Evolutionary conservation across 441 rosid species (phyloP).

Genomic region (Sinapis alba): DNA sequence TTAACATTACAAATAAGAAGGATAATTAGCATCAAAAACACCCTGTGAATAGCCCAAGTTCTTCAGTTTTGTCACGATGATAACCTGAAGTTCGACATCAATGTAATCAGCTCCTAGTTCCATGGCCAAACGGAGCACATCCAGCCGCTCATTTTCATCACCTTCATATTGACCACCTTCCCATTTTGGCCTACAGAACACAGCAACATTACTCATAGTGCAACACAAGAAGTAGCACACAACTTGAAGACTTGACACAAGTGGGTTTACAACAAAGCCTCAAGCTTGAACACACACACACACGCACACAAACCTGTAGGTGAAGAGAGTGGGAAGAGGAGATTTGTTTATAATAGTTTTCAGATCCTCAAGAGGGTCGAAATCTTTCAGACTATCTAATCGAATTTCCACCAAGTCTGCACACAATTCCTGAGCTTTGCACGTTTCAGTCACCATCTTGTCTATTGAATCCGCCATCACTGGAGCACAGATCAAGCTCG

Average conservation of each 20-base stretch:
- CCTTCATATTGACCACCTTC: slow-evolving; percentile 95
- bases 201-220: slow-evolving; percentile 1
- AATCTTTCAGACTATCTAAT: slow-evolving; percentile 64
- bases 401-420: slow-evolving; percentile 93
- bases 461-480: slow-evolving; percentile 70
- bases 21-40: slow-evolving; percentile 5
- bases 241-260: not conserved
- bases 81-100: slow-evolving; percentile 95
- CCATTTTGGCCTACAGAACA: slow-evolving; percentile 72
- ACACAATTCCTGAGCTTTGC: slow-evolving; percentile 63
- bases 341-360: slow-evolving; percentile 53
- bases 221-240: slow-evolving; percentile 1
- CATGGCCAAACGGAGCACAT: slow-evolving; percentile 80
- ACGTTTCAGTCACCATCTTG: slow-evolving; percentile 53
- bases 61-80: not conserved
- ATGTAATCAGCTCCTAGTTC: slow-evolving; percentile 91
- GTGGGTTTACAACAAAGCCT: not conserved
- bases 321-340: slow-evolving; percentile 83
- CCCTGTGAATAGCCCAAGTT: not conserved
- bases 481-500: slow-evolving; percentile 83
- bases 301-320: slow-evolving; percentile 65
- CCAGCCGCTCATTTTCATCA: slow-evolving; percentile 68
- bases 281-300: slow-evolving; percentile 8
- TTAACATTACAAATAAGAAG: slow-evolving; percentile 33
- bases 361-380: slow-evolving; percentile 55